phyloP scores from a whole-genome alignment of 257 asterid species.

The Petunia secreta region DNA sequence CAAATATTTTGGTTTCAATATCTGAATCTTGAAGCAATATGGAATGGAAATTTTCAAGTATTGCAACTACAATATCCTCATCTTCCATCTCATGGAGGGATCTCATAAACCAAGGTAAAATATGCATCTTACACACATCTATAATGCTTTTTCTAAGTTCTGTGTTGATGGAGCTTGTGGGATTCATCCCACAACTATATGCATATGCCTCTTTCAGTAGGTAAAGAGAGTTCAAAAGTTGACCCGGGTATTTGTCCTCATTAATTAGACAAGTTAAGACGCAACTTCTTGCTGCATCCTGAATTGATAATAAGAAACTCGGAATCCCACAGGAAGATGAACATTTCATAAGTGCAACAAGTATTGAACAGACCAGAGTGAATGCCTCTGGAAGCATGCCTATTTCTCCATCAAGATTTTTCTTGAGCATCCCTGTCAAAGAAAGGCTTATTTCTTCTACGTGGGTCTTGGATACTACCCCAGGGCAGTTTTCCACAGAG shows the following conservation, averaged over 20 bases:
- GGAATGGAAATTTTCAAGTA: slow-evolving; percentile 71
- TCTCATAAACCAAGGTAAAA: slow-evolving; percentile 81
- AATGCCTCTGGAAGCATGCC: slow-evolving; percentile 86
- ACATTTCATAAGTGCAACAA: slow-evolving; percentile 74
- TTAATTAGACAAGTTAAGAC: slow-evolving; percentile 55
- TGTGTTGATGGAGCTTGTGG: slow-evolving; percentile 36
- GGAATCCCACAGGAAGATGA: slow-evolving; percentile 65
- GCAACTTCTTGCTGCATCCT: slow-evolving; percentile 59
- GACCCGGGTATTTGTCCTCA: slow-evolving; percentile 47
- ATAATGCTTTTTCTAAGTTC: slow-evolving; percentile 53
- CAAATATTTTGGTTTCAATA: slow-evolving; percentile 51
- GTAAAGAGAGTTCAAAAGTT: slow-evolving; percentile 76
- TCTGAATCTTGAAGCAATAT: slow-evolving; percentile 61
- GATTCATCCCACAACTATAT: slow-evolving; percentile 47
- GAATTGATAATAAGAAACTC: slow-evolving; percentile 53
- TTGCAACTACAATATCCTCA: slow-evolving; percentile 71
- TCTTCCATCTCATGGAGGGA: slow-evolving; percentile 62
- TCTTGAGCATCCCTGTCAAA: slow-evolving; percentile 70
- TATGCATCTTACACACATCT: slow-evolving; percentile 52
- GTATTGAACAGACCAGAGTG: slow-evolving; percentile 67
- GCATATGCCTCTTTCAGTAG: slow-evolving; percentile 84
- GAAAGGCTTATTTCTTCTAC: slow-evolving; percentile 64
- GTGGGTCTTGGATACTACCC: slow-evolving; percentile 63
- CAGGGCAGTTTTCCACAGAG: slow-evolving; percentile 72
- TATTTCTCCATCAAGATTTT: slow-evolving; percentile 59